A percentile compares a stretch with the other conserved stretches of the same genome.
phyloP scores from a whole-genome alignment of 331 rosid genomes.

The Telfairia occidentalis region DNA sequence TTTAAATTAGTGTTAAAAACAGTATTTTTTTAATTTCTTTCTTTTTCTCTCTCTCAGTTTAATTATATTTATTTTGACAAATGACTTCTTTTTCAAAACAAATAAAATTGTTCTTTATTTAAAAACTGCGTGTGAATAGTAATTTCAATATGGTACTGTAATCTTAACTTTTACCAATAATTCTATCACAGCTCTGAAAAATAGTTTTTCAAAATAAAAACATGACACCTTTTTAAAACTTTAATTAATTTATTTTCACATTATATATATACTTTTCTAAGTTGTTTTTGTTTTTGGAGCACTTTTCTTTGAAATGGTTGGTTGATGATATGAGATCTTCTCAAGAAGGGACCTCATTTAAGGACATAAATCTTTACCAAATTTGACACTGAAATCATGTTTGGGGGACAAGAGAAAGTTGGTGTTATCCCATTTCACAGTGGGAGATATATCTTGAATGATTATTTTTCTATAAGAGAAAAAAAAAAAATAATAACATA shows the following conservation, averaged over 20 bases:
- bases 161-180: neutral
- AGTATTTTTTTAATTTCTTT: too few species aligned
- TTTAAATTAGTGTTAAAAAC: too few species aligned
- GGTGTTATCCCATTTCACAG: neutral
- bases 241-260: neutral
- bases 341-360: neutral
- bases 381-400: neutral
- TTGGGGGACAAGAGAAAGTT: conserved; percentile 12
- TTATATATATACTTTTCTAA: neutral
- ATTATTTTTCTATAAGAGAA: conserved; percentile 1
- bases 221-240: neutral
- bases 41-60: too few species aligned
- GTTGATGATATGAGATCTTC: neutral
- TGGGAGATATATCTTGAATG: conserved; percentile 2
- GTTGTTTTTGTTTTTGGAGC: conserved; percentile 3
- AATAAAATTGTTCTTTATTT: neutral
- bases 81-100: neutral
- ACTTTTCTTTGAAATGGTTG: neutral
- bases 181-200: neutral
- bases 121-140: neutral
- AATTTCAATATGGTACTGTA: too few species aligned
- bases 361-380: neutral
- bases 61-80: too few species aligned
- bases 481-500: neutral
- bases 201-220: neutral